Evolutionary conservation across 768 basidiomycete genomes (phyloP).

Genomic region (Chalciporus piperatus): DNA sequence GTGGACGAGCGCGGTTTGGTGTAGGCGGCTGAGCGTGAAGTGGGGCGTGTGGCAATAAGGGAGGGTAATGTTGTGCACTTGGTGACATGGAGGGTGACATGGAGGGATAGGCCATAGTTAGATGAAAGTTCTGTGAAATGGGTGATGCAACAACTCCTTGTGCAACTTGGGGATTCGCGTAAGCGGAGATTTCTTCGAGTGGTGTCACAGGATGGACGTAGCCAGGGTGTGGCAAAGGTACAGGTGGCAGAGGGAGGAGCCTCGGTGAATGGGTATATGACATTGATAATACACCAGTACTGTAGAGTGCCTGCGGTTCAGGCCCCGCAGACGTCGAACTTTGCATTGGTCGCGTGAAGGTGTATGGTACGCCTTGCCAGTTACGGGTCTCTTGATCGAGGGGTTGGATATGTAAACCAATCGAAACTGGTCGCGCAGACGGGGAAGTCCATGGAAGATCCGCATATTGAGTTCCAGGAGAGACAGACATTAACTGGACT

Average conservation of each 20-base stretch:
- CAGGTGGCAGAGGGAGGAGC: conserved; percentile 29
- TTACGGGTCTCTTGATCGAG: conserved; percentile 10
- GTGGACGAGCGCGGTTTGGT: conserved; percentile 13
- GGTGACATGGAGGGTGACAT: conserved; percentile 70
- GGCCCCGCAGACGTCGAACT: conserved; percentile 56
- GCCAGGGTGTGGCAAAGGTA: conserved; percentile 19
- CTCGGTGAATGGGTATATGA: conserved; percentile 19
- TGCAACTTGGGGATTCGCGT: conserved; percentile 48
- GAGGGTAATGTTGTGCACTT: conserved; percentile 51
- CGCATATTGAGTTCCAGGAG: conserved; percentile 8
- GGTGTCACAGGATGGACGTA: conserved; percentile 18
- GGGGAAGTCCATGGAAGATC: conserved; percentile 8
- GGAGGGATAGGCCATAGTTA: conserved; percentile 55
- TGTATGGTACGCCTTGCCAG: conserved; percentile 17
- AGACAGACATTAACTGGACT: conserved; percentile 4
- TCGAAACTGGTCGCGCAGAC: conserved; percentile 1
- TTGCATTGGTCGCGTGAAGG: conserved; percentile 39
- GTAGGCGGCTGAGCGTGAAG: conserved; percentile 1
- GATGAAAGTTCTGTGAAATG: conserved; percentile 56
- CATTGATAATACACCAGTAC: conserved; percentile 37
- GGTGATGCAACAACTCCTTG: conserved; percentile 61
- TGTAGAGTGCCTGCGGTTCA: conserved; percentile 28
- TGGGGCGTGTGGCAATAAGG: conserved; percentile 26
- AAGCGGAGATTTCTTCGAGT: conserved; percentile 11
- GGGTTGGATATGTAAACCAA: conserved; percentile 8